Evolutionary conservation across 768 basidiomycete genomes (phyloP).

Genomic region (Hortiboletus flavorubellus): DNA sequence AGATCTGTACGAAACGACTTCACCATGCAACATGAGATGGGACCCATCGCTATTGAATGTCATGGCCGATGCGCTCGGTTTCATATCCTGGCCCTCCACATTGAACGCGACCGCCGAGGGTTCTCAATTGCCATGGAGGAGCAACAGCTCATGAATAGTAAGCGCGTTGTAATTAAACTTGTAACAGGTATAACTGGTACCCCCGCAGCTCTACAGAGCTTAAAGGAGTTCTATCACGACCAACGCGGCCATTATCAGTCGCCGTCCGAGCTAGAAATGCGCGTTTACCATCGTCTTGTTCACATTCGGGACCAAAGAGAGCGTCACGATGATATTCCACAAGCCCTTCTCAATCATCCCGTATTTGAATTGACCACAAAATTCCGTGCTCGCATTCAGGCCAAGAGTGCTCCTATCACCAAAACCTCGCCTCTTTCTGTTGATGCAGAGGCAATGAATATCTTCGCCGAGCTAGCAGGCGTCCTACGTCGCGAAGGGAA

Average conservation of each 20-base stretch:
- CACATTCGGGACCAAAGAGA: slow-evolving; percentile 85
- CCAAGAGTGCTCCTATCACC: slow-evolving; percentile 68
- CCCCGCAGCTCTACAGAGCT: slow-evolving; percentile 76
- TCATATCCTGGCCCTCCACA: slow-evolving; percentile 82
- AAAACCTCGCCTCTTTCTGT: slow-evolving; percentile 65
- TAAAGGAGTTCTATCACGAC: slow-evolving; percentile 93
- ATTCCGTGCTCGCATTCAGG: slow-evolving; percentile 78
- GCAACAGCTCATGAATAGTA: slow-evolving; percentile 90
- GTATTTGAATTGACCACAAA: slow-evolving; percentile 80
- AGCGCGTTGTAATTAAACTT: slow-evolving; percentile 26
- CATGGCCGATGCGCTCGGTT: slow-evolving; percentile 93
- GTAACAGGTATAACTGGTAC: not conserved
- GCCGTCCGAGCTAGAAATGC: slow-evolving; percentile 91
- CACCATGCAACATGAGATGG: slow-evolving; percentile 85
- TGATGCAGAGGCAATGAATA: slow-evolving; percentile 61
- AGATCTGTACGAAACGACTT: slow-evolving; percentile 91
- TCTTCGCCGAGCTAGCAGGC: slow-evolving; percentile 56
- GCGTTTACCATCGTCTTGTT: slow-evolving; percentile 89
- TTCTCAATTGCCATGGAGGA: slow-evolving; percentile 75
- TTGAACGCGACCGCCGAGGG: slow-evolving; percentile 49
- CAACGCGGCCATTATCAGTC: slow-evolving; percentile 64
- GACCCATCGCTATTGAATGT: slow-evolving; percentile 76
- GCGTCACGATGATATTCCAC: slow-evolving; percentile 70
- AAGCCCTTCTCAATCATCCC: slow-evolving; percentile 62
- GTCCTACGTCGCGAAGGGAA: slow-evolving; percentile 65